phyloP scores from a whole-genome alignment of 805 yeast species.

The Dipodascopsis uninucleata region DNA sequence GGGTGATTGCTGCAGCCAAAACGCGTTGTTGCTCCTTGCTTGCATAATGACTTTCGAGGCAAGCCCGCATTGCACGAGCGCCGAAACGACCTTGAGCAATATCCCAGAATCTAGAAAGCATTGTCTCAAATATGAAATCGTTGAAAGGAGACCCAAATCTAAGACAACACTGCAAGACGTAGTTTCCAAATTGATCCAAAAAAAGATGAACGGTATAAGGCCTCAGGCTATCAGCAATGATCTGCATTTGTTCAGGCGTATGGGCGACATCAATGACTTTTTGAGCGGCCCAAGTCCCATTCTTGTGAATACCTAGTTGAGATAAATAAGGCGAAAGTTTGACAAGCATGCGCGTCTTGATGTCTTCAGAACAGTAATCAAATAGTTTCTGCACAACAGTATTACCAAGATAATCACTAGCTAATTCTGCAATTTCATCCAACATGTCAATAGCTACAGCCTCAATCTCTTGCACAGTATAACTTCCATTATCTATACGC shows the following conservation, averaged over 20 bases:
- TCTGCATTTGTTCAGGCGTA: slow-evolving; percentile 56
- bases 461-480: slow-evolving; percentile 65
- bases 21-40: slow-evolving; percentile 64
- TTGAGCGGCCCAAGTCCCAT: slow-evolving; percentile 99
- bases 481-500: slow-evolving; percentile 52
- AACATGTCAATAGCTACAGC: slow-evolving; percentile 78
- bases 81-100: slow-evolving; percentile 90
- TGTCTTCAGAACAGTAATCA: slow-evolving; percentile 60
- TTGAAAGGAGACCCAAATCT: slow-evolving; percentile 86
- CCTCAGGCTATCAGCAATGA: slow-evolving; percentile 65
- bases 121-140: slow-evolving; percentile 81
- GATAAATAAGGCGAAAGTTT: slow-evolving; percentile 75
- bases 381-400: slow-evolving; percentile 92
- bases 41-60: slow-evolving; percentile 74
- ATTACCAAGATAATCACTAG: slow-evolving; percentile 91
- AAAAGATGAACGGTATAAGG: slow-evolving; percentile 82
- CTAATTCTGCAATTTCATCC: slow-evolving; percentile 82
- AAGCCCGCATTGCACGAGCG: slow-evolving; percentile 90
- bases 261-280: slow-evolving; percentile 77
- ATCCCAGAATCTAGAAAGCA: slow-evolving; percentile 70
- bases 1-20: slow-evolving; percentile 71
- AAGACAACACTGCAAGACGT: slow-evolving; percentile 90
- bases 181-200: slow-evolving; percentile 95
- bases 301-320: slow-evolving; percentile 91
- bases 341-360: slow-evolving; percentile 77